These are phyloP conservation scores for Lentinula novae-zelandiae DNA, from an alignment of 1,284 basidiomycete genomes.

Conservation along the genomic window DNA sequence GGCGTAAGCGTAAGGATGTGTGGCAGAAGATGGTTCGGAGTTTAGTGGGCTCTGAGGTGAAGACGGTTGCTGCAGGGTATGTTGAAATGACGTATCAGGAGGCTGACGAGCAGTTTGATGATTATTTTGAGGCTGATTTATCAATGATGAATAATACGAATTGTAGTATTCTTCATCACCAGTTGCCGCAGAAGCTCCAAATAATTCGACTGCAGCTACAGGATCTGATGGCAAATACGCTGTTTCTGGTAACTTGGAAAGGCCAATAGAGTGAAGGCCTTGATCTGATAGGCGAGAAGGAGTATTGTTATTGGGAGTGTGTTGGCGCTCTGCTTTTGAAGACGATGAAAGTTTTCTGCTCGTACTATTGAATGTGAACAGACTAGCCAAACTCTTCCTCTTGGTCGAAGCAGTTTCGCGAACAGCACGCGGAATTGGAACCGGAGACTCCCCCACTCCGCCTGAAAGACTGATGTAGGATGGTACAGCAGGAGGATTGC, in stretches of 20 bases:
- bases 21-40: conserved; percentile 21
- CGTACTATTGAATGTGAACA: conserved; percentile 40
- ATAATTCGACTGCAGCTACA: not conserved
- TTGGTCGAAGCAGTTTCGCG: conserved; percentile 24
- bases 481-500: conserved; percentile 28
- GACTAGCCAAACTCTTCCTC: conserved; percentile 44
- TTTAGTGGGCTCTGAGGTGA: conserved; percentile 15
- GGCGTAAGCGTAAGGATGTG: conserved; percentile 57
- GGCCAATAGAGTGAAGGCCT: not conserved
- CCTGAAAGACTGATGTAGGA: conserved; percentile 42
- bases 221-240: conserved; percentile 7
- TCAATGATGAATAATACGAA: conserved; percentile 29
- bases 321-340: conserved; percentile 15
- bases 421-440: conserved; percentile 21
- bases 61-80: conserved; percentile 13
- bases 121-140: conserved; percentile 15
- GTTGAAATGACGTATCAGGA: not conserved
- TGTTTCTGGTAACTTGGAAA: not conserved
- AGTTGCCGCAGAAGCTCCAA: conserved; percentile 8
- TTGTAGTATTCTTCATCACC: conserved; percentile 36
- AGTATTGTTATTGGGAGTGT: conserved; percentile 1
- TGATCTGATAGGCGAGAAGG: not conserved
- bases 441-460: conserved; percentile 59
- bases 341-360: conserved; percentile 24
- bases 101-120: conserved; percentile 15